Evolutionary conservation across 139 green algal genomes (phyloP).

Genomic region (Chlorella sp.): DNA sequence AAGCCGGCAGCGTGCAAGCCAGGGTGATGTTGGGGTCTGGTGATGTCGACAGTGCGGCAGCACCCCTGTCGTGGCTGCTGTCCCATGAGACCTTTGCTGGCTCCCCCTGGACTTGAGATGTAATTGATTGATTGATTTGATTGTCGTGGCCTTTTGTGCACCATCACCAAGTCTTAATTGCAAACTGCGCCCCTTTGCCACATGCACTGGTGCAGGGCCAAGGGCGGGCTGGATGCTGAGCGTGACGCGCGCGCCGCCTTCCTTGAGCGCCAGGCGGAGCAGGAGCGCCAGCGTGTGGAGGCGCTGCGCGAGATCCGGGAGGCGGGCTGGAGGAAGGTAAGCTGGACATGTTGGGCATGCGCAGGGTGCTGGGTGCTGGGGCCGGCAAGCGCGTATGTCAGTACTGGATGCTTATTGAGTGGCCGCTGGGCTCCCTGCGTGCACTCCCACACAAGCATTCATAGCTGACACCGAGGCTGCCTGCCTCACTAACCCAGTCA

Average conservation of each 20-base stretch:
- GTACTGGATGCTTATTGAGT: neutral
- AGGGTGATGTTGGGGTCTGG: no score
- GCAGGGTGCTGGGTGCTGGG: neutral
- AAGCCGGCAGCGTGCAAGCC: no score
- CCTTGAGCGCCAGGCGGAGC: conserved; percentile 60
- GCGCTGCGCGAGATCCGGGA: conserved; percentile 69
- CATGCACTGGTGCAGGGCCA: conserved; percentile 41
- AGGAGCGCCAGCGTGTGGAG: conserved; percentile 72
- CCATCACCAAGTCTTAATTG: neutral
- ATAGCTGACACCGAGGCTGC: neutral
- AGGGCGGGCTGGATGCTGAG: conserved; percentile 81
- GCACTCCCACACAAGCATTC: no score
- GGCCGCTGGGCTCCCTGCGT: no score
- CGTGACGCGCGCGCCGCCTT: conserved; percentile 65
- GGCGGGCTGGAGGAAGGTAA: conserved; percentile 72
- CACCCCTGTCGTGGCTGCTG: neutral
- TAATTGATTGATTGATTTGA: no score
- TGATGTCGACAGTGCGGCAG: neutral
- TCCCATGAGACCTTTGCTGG: no score
- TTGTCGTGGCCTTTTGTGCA: neutral
- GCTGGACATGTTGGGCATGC: neutral
- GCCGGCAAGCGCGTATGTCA: neutral
- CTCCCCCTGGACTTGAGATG: no score
- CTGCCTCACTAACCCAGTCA: neutral
- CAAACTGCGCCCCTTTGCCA: neutral